phyloP scores from a whole-genome alignment of 176 grass and related monocot genomes.

The Eragrostis nindensis region DNA sequence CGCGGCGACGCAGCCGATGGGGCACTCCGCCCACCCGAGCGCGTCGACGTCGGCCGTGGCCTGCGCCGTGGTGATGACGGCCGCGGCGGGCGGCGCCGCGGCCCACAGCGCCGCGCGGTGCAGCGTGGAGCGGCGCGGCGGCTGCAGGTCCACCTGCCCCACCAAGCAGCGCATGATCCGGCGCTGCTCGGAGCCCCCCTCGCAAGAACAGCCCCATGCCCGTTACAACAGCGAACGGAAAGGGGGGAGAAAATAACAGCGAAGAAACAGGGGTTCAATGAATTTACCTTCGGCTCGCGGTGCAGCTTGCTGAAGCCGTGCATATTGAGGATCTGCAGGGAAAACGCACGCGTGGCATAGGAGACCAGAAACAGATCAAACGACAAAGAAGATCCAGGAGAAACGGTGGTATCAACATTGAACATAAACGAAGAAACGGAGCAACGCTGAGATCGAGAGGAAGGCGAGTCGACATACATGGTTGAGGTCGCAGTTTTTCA shows the following conservation, averaged over 20 bases:
- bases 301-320: conserved; percentile 58
- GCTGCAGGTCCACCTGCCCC: conserved; percentile 56
- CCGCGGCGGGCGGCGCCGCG: neutral
- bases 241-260: too few relatives aligned
- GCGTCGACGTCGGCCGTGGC: conserved; percentile 41
- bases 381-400: neutral
- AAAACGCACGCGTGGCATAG: neutral
- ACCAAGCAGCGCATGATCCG: conserved; percentile 40
- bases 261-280: neutral
- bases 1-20: conserved; percentile 46
- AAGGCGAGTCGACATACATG: conserved; percentile 33
- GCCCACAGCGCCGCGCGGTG: neutral
- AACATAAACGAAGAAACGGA: neutral
- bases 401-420: neutral
- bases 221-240: too few relatives aligned
- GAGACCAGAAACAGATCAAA: neutral
- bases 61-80: conserved; percentile 40
- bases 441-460: neutral
- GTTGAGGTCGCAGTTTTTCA: conserved; percentile 54
- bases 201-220: conserved; percentile 15
- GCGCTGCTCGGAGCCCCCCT: neutral
- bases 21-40: conserved; percentile 66
- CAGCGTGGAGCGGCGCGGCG: conserved; percentile 54
- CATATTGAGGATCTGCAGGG: conserved; percentile 55
- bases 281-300: conserved; percentile 30